Evolutionary conservation across 129 eudicot genomes (phyloP), one percentile per base, ranked within the genome.

Genomic region (Flaveria brownii): DNA sequence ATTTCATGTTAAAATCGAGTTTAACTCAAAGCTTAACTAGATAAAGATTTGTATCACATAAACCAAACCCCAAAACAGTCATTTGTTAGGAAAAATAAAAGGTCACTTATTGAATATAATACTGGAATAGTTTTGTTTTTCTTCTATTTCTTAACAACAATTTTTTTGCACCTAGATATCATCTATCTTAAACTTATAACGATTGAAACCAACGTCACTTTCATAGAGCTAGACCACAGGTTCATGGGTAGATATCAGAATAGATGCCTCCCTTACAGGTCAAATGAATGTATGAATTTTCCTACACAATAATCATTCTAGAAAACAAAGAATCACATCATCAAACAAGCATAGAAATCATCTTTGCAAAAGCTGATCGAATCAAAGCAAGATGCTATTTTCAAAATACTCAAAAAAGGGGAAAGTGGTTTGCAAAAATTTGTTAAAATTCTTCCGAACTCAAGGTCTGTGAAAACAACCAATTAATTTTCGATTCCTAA

Each of bases 281-380:
- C 46, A 77, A 46, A 54, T 47, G 43, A 57, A 77, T 45, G 69
- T 28, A 56, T 33, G 52, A 78, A 78, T 47, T 47, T 70, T 78
- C 77, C 72, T 14, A 78, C 39, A 25, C 52, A 71, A 70, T 52
- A 63, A 78, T 69, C 76, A 57, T 78, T 46, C 70, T 25, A 56
- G 22, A 70, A 70, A 69, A 68, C 51, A 60, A 72, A 36, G 41
- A 36, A 36, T 72, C 51, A 63, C 76, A 72, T 62, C 54, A 70
- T 30, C 74, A 39, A 47, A 46, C 74, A 70, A 9, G 23, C 74
- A 22, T 20, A 57, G 2, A 50, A 72, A 15, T 17, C 47, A 22
- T 54, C 76, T 51, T 71, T 71, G 10, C 17, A 5, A 71, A 41
- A 57, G 12, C 26, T 20, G 36, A 20, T 56, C 7, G 68, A 72